A percentile compares a stretch with the other conserved stretches of the same genome.
Conservation (phyloP, 306 rosid species). For the cucumber (Cucumis sativus) region Cucumber_9930_V3 NC_026660.2:17176001-17176500, state of each 20-base stretch:
- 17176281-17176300: background rate
- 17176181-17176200: background rate
- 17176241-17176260: background rate
- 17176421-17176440: background rate
- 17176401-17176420: background rate
- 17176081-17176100: conserved; percentile 72
- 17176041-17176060: conserved; percentile 79
- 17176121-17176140: conserved; percentile 15
- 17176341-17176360: background rate
- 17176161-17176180: background rate
- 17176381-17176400: background rate
- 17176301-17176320: background rate
- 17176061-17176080: conserved; percentile 44
- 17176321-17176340: background rate
- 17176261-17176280: background rate
- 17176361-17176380: background rate
- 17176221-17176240: background rate
- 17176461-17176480: background rate
- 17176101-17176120: conserved; percentile 94
- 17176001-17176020: conserved; percentile 88
- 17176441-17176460: background rate
- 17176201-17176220: background rate
- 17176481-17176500: background rate
- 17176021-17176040: conserved; percentile 86
- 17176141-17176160: background rate